Conservation (phyloP, 768 basidiomycete genomes). For the Fomitopsis pulvina region DNA sequence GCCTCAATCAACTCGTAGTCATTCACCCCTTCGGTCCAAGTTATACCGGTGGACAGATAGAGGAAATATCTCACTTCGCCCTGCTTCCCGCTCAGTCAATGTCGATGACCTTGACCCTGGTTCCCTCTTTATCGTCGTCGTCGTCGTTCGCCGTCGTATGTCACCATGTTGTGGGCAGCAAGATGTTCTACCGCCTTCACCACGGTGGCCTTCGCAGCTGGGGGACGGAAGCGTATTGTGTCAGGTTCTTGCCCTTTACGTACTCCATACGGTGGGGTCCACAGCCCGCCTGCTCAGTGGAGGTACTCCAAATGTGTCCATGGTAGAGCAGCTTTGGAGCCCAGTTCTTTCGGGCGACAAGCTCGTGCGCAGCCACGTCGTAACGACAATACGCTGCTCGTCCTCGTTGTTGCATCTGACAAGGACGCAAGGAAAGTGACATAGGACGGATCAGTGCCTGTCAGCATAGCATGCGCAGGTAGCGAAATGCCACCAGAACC, state of each 20-base stretch:
- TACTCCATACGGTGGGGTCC: constrained; percentile 27
- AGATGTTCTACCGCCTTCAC: constrained; percentile 13
- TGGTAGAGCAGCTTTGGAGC: no score
- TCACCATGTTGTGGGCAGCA: constrained; percentile 30
- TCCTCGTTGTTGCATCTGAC: background rate
- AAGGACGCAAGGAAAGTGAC: background rate
- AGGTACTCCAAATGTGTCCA: constrained; percentile 7
- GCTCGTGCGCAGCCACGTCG: no score
- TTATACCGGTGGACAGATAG: background rate
- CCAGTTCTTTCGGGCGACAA: no score
- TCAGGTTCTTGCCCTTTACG: no score
- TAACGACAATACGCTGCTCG: constrained; percentile 26
- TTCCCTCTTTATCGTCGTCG: background rate
- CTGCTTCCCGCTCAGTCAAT: constrained; percentile 33
- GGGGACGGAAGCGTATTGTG: no score
- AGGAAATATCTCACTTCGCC: constrained; percentile 15
- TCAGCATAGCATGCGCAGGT: background rate
- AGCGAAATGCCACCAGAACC: no score
- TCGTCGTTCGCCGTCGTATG: constrained; percentile 24
- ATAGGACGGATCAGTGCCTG: background rate
- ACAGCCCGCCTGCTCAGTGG: background rate
- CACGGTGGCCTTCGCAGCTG: constrained; percentile 16
- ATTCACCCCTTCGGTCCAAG: background rate
- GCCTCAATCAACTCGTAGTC: background rate
- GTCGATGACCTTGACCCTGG: constrained; percentile 26